Conservation (phyloP, 2,329 filamentous ascomycete genomes). For the Stromatinia cepivora region DNA sequence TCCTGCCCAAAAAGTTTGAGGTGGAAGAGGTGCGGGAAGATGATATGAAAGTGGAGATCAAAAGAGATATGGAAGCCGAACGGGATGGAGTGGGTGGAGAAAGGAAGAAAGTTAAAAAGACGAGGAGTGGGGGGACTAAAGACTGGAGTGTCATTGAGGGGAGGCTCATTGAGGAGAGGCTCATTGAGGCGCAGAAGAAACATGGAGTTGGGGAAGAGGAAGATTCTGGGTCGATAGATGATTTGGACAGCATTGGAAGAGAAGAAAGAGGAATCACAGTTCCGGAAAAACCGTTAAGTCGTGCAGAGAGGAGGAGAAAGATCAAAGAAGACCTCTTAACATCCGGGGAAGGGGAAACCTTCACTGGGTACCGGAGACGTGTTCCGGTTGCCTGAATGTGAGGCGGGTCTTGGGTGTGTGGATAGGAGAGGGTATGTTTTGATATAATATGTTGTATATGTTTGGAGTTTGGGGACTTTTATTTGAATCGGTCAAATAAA, state of each 20-base stretch:
- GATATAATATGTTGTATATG: background rate
- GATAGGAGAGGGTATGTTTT: background rate
- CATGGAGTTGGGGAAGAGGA: background rate
- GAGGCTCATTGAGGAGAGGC: background rate
- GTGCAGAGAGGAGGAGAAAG: constrained; percentile 49
- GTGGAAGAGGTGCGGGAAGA: background rate
- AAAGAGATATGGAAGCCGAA: background rate
- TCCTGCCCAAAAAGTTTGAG: constrained; percentile 29
- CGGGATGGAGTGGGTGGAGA: background rate
- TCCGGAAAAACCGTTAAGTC: constrained; percentile 30
- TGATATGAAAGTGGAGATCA: background rate
- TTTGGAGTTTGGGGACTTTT: background rate
- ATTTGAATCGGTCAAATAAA: too few relatives aligned
- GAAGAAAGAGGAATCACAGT: constrained; percentile 37
- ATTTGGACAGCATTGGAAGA: constrained; percentile 50
- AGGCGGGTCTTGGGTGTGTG: background rate
- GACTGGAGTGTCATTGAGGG: background rate
- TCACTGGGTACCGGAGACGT: constrained; percentile 54
- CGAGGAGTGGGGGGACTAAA: background rate
- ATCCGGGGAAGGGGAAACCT: constrained; percentile 44
- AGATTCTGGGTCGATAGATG: constrained; percentile 49
- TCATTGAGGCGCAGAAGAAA: background rate
- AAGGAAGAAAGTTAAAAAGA: background rate
- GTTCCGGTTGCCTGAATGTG: constrained; percentile 36
- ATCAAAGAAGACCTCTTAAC: constrained; percentile 58